These are phyloP conservation scores for Circinella minor DNA, from an alignment of 371 early-diverging fungal species.

Conservation along the genomic window DNA sequence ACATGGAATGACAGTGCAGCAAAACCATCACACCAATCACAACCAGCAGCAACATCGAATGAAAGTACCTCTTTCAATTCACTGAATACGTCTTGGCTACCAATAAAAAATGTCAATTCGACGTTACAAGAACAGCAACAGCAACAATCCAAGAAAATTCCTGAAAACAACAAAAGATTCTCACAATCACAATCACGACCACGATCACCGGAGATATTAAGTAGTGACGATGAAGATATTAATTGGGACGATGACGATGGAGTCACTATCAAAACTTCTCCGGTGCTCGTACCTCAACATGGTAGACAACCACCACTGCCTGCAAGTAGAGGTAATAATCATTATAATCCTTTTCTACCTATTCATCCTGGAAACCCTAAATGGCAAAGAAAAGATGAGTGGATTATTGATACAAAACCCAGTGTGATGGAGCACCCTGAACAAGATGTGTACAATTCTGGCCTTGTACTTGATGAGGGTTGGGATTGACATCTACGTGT, in stretches of 20 bases:
- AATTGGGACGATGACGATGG: slow-evolving; percentile 32
- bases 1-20: too few relatives aligned
- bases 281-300: background rate
- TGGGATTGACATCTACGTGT: background rate
- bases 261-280: slow-evolving; percentile 26
- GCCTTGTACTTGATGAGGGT: background rate
- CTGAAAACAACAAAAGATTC: background rate
- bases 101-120: background rate
- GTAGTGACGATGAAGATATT: slow-evolving; percentile 20
- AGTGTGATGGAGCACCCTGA: background rate
- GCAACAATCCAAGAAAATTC: background rate
- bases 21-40: background rate
- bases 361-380: slow-evolving; percentile 9
- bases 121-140: background rate
- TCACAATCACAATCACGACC: background rate
- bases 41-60: background rate
- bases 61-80: background rate
- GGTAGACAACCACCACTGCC: background rate
- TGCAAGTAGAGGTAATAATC: slow-evolving; percentile 4
- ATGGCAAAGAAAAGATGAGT: background rate
- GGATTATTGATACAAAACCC: slow-evolving; percentile 19
- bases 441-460: background rate
- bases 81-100: background rate
- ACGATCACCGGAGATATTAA: background rate
- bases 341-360: background rate